Base-by-base conservation (phyloP, 352 stramenopile species). In the Elongisporangium undulatum region DNA sequence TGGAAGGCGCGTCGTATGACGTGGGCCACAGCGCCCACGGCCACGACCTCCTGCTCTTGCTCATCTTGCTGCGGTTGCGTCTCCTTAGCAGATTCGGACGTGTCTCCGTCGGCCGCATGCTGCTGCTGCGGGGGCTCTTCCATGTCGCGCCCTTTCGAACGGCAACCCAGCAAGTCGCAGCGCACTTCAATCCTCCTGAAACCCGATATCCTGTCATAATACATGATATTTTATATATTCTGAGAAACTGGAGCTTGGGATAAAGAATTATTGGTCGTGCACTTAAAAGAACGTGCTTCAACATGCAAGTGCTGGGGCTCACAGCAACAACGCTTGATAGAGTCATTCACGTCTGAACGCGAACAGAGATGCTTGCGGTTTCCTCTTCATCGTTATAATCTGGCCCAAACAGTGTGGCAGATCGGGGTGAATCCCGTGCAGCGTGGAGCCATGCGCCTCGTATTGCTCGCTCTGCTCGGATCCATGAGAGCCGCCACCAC, bases 1-100 rank as follows among this genome's bases (percentile, higher is more conserved):
- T 67, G 76, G 61, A 93, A 93, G n/a, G 82, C 79, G 15, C 84
- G 82, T 12, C 76, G 77, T 20, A 94, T 69, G 29, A 94, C 84
- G 55, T 94, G 83, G 0, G 79, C 77, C 49, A 90, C 71, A 4
- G 84, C 84, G 23, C 84, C 84, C 15, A 94, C 80, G 0, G 82
- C 82, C 10, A 90, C 82, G 53, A 87, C 72, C 53, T 90, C 80
- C 10, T 77, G 61, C 45, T 87, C 78, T 24, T 82, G 60, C 45
- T 66, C 45, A 5, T 72, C 55, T 5, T 69, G 54, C 12, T 65
- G 55, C 7, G 58, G 45, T 20, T 63, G 41, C 15, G 34, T 9
- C 34, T 45, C 34, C 34, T 45, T 45, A 4, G 34, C 13, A 12
- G 53, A 51, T 22, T 62, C 57, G 0, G 17, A 34, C 12, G 58